phyloP scores from a whole-genome alignment of 129 eudicot species.

The Tagetes patula region DNA sequence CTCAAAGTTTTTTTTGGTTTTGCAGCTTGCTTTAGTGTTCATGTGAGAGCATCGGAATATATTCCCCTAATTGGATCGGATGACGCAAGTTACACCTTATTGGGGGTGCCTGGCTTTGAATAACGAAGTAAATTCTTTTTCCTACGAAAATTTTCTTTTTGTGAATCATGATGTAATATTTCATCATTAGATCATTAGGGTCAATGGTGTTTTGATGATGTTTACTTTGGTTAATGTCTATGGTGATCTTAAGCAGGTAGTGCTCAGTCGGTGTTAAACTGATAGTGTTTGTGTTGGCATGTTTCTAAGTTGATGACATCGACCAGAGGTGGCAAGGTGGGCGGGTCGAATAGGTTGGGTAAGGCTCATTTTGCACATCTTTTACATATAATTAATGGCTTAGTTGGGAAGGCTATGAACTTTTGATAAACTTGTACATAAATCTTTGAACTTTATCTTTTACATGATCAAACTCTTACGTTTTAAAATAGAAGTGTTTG shows the following conservation, averaged over 20 bases:
- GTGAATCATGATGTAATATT: not conserved
- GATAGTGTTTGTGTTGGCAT: not conserved
- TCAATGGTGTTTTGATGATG: slow-evolving; percentile 13
- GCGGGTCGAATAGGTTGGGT: not conserved
- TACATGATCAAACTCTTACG: too few species aligned
- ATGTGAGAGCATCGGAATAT: slow-evolving; percentile 95
- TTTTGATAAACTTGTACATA: too few species aligned
- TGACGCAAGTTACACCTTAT: slow-evolving; percentile 47
- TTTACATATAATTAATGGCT: too few species aligned
- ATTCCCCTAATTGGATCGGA: slow-evolving; percentile 69
- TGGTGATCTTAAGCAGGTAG: slow-evolving; percentile 15
- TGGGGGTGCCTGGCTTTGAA: slow-evolving; percentile 56
- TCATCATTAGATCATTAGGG: not conserved
- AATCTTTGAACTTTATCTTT: too few species aligned
- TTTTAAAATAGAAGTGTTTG: too few species aligned
- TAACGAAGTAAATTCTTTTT: slow-evolving; percentile 24
- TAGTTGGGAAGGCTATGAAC: too few species aligned
- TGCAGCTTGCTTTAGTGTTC: slow-evolving; percentile 95
- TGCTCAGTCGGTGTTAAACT: slow-evolving; percentile 4
- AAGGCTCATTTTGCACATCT: too few species aligned
- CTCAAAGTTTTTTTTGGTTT: slow-evolving; percentile 1
- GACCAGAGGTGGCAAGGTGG: not conserved
- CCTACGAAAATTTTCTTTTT: not conserved
- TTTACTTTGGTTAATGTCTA: not conserved
- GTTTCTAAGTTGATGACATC: not conserved